phyloP scores from a whole-genome alignment of 225 moss, liverwort and hornwort genomes.

The Thuidium tamariscinum region DNA sequence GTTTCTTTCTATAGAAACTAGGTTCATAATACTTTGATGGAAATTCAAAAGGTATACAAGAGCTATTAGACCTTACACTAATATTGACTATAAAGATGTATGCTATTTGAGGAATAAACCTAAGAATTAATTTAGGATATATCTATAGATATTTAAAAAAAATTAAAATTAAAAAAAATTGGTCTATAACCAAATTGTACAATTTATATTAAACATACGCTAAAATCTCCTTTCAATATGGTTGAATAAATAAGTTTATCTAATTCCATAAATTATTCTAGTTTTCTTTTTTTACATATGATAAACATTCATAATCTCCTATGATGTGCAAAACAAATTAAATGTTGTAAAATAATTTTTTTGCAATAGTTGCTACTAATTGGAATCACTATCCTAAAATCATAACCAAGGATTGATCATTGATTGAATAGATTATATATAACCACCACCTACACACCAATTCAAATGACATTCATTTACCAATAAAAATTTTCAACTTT shows the following conservation, averaged over 20 bases:
- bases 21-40: background rate
- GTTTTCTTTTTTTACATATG: too few relatives aligned
- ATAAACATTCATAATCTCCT: background rate
- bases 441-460: too few relatives aligned
- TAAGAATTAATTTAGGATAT: background rate
- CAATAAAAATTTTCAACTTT: too few relatives aligned
- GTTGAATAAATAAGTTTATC: background rate
- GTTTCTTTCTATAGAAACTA: background rate
- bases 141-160: too few relatives aligned
- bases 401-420: background rate
- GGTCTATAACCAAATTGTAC: background rate
- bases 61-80: background rate
- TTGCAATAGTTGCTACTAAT: background rate
- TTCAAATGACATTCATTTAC: too few relatives aligned
- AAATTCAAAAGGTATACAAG: background rate
- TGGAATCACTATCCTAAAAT: background rate
- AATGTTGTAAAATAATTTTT: rapidly evolving
- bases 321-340: background rate
- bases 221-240: background rate
- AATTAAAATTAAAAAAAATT: background rate
- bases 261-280: background rate
- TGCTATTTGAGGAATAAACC: rapidly evolving
- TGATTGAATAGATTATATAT: background rate
- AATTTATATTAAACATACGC: background rate
- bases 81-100: too few relatives aligned